phyloP scores from a whole-genome alignment of 2,329 filamentous ascomycete genomes.

The Ceratocystis alfenasii region DNA sequence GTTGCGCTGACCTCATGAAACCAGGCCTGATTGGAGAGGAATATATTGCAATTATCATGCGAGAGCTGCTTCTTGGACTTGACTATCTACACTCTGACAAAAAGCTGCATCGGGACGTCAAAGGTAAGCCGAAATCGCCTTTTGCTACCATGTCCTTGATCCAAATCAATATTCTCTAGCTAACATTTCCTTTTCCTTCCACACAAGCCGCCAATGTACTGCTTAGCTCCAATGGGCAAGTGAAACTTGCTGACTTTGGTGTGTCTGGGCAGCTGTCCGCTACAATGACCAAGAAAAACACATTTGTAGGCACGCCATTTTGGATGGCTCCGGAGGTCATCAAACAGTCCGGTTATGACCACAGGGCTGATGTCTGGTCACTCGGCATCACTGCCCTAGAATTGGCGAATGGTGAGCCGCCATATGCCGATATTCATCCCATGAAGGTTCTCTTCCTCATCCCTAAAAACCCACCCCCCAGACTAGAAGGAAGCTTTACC shows the following conservation, averaged over 20 bases:
- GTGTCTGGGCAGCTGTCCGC: slow-evolving; percentile 92
- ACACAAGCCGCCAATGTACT: slow-evolving; percentile 76
- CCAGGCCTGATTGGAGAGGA: slow-evolving; percentile 83
- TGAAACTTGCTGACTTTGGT: slow-evolving; percentile 94
- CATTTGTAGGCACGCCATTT: slow-evolving; percentile 93
- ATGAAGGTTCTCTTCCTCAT: slow-evolving; percentile 98
- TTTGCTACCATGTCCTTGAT: neutral
- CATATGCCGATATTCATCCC: slow-evolving; percentile 90
- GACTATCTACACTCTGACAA: slow-evolving; percentile 92
- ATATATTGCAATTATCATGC: slow-evolving; percentile 90
- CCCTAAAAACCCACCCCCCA: slow-evolving; percentile 81
- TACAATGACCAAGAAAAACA: slow-evolving; percentile 99
- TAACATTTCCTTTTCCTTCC: neutral
- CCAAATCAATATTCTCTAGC: slow-evolving; percentile 12
- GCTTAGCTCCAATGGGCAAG: slow-evolving; percentile 78
- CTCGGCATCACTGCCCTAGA: slow-evolving; percentile 89
- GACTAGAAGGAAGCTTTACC: slow-evolving; percentile 68
- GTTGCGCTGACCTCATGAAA: slow-evolving; percentile 91
- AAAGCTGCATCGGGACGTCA: slow-evolving; percentile 93
- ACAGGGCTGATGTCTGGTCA: slow-evolving; percentile 97
- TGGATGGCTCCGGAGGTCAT: slow-evolving; percentile 99
- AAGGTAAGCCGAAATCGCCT: slow-evolving; percentile 45
- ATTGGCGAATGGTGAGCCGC: slow-evolving; percentile 80
- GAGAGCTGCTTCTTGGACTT: slow-evolving; percentile 77
- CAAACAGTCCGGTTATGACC: slow-evolving; percentile 94